Percentiles rank a stretch among this genome's conserved stretches.
These are phyloP conservation scores for Marasmius sp. DNA, from an alignment of 1,284 basidiomycete species.

Conservation along the genomic window DNA sequence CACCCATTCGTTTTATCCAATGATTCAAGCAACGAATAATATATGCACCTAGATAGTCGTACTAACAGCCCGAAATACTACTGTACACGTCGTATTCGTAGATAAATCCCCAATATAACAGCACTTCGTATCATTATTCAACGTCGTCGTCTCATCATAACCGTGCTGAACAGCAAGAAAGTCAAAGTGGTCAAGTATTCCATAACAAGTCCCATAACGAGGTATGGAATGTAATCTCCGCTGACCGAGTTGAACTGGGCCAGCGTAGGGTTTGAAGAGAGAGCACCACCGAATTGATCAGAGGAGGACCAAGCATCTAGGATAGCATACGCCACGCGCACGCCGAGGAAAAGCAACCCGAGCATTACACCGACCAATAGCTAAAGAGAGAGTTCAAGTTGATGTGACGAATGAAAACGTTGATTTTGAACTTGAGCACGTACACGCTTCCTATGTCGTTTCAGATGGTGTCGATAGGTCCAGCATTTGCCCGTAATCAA, in stretches of 20 bases:
- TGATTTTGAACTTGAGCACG: not conserved
- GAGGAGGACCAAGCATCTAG: constrained; percentile 56
- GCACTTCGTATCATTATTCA: not conserved
- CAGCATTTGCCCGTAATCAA: constrained; percentile 46
- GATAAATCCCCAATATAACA: no score
- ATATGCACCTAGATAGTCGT: no score
- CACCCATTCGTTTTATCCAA: no score
- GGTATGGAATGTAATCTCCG: constrained; percentile 54
- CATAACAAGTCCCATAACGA: constrained; percentile 56
- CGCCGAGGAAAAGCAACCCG: constrained; percentile 58
- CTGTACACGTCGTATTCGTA: no score
- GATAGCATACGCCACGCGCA: constrained; percentile 53
- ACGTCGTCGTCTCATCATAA: constrained; percentile 2
- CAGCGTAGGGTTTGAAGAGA: constrained; percentile 40
- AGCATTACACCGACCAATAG: constrained; percentile 50
- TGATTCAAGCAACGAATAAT: no score
- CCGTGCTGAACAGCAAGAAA: constrained; percentile 45
- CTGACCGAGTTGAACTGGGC: constrained; percentile 52
- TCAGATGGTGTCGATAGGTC: constrained; percentile 44
- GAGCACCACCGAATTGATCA: constrained; percentile 37
- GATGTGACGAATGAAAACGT: constrained; percentile 8
- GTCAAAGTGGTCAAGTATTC: constrained; percentile 52
- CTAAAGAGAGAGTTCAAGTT: constrained; percentile 27
- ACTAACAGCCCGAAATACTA: no score
- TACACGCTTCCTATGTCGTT: constrained; percentile 51